Evolutionary conservation across 495 filamentous ascomycete genomes (phyloP).

Genomic region (Elaphomyces granulatus): DNA sequence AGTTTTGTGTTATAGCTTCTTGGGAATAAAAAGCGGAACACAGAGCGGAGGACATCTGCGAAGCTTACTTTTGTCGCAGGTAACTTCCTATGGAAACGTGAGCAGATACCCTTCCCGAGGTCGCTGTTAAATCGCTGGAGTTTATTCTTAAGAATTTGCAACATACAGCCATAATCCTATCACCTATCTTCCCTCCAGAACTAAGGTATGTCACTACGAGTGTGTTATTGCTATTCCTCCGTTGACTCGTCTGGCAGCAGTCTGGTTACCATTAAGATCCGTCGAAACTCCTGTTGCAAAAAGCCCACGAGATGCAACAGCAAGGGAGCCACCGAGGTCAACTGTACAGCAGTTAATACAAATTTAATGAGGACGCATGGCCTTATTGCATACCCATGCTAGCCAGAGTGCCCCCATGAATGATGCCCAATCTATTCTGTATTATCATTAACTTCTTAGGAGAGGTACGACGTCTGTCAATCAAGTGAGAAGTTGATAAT

Average conservation of each 20-base stretch:
- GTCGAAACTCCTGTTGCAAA: constrained; percentile 87
- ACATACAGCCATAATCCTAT: constrained; percentile 51
- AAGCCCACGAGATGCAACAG: constrained; percentile 78
- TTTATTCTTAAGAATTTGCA: no score
- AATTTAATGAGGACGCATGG: neutral
- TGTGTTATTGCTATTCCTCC: no score
- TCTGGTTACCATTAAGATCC: constrained; percentile 61
- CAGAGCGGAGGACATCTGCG: neutral
- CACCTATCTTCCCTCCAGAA: constrained; percentile 69
- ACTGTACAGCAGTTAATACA: constrained; percentile 29
- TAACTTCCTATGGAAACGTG: constrained; percentile 45
- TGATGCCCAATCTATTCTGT: constrained; percentile 75
- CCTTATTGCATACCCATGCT: constrained; percentile 56
- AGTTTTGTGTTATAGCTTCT: neutral
- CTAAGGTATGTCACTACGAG: constrained; percentile 93
- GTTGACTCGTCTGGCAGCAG: constrained; percentile 1
- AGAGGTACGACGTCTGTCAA: no score
- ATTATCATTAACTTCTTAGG: constrained; percentile 2
- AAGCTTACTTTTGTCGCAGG: constrained; percentile 70
- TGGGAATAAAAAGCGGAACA: neutral
- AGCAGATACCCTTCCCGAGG: no score
- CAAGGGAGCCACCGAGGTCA: constrained; percentile 83
- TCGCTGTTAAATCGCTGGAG: no score
- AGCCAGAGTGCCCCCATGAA: constrained; percentile 92
- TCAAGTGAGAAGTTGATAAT: no score